Base-by-base conservation (phyloP, 768 basidiomycete species). In the Pilatotrama ljubarskyi region DNA sequence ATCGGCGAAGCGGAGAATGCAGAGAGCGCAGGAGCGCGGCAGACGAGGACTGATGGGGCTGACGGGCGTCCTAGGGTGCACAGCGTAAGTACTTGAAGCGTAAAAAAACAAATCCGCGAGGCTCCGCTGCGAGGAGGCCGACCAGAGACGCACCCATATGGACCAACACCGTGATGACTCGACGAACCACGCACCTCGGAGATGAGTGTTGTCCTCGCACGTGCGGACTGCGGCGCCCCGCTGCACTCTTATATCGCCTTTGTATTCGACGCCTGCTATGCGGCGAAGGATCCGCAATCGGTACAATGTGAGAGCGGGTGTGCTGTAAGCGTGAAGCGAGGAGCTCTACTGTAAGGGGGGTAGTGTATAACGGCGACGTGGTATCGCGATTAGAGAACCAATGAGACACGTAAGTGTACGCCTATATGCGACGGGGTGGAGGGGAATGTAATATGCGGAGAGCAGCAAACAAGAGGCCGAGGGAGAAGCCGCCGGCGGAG, bases 341-440 rank as follows among this genome's bases (percentile, higher is more conserved):
- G 38, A 32, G 29, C 29, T 32, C 42, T 52, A 58, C 36, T 43
- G 54, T 24, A 47, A 46, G 17, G 17, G 32, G 52, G 46, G 17
- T 29, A 32, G 40, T 20, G 59, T 61, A 50, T 63, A 61, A 56
- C n/a, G 40, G 53, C 58, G 58, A 66, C 56, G 51, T 26, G 58
- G 55, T 41, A 44, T 54, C 59, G 51, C 53, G 61, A 67, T 67
- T 64, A 67, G 61, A 55, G 29, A 32, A 32, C 29, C 29, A 32
- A 59, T 50, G 50, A 22, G 55, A 57, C 58, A 55, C 40, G 50
- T 53, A 59, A 41, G 52, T 24, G 25, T 64, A 48, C 49, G 43
- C 36, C 47, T 26, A 40, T 58, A 58, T 47, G 24, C 25, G 32
- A 55, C 57, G 49, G 58, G 51, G 32, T 26, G 53, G 3, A 5